Evolutionary conservation across 768 basidiomycete genomes (phyloP), one percentile per base, ranked within the genome.

Genomic region (Termitomyces sp.): DNA sequence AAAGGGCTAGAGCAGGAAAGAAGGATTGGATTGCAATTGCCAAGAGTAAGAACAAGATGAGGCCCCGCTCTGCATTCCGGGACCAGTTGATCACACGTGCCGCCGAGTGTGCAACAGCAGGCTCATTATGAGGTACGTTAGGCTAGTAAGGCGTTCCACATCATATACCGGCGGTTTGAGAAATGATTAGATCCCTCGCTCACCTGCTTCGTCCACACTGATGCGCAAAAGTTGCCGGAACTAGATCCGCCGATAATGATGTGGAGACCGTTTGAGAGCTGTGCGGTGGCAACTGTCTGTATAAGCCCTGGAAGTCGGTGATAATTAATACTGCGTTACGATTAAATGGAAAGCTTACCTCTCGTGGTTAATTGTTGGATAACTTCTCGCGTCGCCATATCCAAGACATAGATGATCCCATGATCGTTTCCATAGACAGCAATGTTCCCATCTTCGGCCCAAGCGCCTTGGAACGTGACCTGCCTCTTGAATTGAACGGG

Each of bases 391-490:
- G 13, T 46, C 1, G 3, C 50, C 6, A 49, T 26, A 46, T 56
- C 44, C 1, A 51, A 18, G 22, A 57, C 26, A 38, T 48, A 36
- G 14, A 54, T 57, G 6, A 12, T 50, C 2, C 51, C 55, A 46
- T 49, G 28, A 22, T 64, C 26, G 30, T 60, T 61, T 1, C 58
- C 58, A 51, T 51, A 58, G 28, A 61, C 32, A 18, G 57, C 58
- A 32, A 61, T 42, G 38, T 64, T 61, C 6, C 53, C 45, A 24
- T 49, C 45, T 52, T 63, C 55, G 8, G 57, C 54, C 35, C 58
- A 63, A 3, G 38, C 22, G 10, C 59, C 60, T 53, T 61, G 57
- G 28, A 56, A 55, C 2, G 35, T 36, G 20, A 52, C 40, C 2
- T 43, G 36, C 12, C 58, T 36, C 33, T 53, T 22, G 43, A 35